Evolutionary conservation across 2,329 filamentous ascomycete genomes (phyloP).

Genomic region (Pseudogymnoascus verrucosus): DNA sequence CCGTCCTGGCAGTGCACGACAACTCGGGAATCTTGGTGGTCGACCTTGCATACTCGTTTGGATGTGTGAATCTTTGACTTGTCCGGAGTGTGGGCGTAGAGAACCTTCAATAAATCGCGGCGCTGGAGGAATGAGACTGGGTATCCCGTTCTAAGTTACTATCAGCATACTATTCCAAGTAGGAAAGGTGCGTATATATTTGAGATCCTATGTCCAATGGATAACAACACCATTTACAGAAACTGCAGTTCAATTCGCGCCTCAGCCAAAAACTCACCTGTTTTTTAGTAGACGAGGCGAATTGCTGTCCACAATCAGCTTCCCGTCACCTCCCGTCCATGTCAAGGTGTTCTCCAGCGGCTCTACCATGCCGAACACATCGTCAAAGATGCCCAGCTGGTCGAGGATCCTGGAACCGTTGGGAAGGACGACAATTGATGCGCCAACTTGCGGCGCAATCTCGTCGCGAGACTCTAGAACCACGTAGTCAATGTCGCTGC

Average conservation of each 20-base stretch:
- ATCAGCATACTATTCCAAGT: not conserved
- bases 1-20: constrained; percentile 19
- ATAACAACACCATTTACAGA: too few species aligned
- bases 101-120: constrained; percentile 12
- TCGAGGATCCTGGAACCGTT: constrained; percentile 39
- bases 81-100: constrained; percentile 20
- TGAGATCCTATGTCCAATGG: too few species aligned
- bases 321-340: constrained; percentile 10
- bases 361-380: not conserved
- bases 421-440: constrained; percentile 38
- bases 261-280: constrained; percentile 7
- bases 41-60: constrained; percentile 15
- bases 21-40: constrained; percentile 13
- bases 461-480: constrained; percentile 37
- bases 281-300: constrained; percentile 11
- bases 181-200: too few species aligned
- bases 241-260: too few species aligned
- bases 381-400: constrained; percentile 37
- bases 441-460: constrained; percentile 39
- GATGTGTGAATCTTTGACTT: constrained; percentile 15
- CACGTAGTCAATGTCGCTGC: constrained; percentile 38
- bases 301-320: constrained; percentile 19
- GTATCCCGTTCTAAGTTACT: constrained; percentile 18
- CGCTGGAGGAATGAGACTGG: constrained; percentile 10
- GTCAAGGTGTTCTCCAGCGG: not conserved